phyloP scores from a whole-genome alignment of 148 eudicot species.

The Talinum fruticosum region DNA sequence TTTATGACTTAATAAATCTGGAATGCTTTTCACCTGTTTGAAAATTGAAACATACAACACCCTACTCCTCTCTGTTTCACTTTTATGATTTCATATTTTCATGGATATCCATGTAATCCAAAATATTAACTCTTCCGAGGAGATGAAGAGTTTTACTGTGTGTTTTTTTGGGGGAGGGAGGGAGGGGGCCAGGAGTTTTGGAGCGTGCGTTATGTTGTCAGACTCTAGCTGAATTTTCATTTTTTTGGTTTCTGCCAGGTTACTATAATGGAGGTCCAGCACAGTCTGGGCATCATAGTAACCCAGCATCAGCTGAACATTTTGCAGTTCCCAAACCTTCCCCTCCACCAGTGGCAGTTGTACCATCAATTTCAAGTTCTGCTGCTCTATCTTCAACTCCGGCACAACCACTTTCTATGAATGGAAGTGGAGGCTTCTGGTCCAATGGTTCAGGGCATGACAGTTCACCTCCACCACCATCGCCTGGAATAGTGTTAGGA shows the following conservation, averaged over 20 bases:
- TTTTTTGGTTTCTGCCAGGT: conserved; percentile 33
- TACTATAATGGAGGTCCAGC: conserved; percentile 47
- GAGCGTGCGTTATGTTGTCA: neutral
- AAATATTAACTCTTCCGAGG: no score
- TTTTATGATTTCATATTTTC: neutral
- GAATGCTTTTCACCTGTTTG: conserved; percentile 5
- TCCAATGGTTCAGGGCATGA: conserved; percentile 54
- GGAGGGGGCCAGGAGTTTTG: neutral
- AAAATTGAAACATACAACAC: neutral
- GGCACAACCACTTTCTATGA: conserved; percentile 37
- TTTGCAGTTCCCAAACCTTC: conserved; percentile 41
- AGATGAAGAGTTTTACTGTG: no score
- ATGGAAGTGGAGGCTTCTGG: conserved; percentile 72
- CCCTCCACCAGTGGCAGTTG: conserved; percentile 43
- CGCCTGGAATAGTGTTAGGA: conserved; percentile 61
- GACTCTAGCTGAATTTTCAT: conserved; percentile 16
- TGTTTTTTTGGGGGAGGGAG: neutral
- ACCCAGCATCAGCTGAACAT: conserved; percentile 30
- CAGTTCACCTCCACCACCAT: conserved; percentile 45
- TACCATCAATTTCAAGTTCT: conserved; percentile 31
- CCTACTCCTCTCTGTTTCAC: neutral
- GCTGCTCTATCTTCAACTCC: conserved; percentile 30
- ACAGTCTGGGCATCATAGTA: conserved; percentile 52
- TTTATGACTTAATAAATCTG: neutral
- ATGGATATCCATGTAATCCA: neutral